Evolutionary conservation across 805 yeast species (phyloP), one percentile per base, ranked within the genome.

Genomic region (Zygotorulaspora sp.): DNA sequence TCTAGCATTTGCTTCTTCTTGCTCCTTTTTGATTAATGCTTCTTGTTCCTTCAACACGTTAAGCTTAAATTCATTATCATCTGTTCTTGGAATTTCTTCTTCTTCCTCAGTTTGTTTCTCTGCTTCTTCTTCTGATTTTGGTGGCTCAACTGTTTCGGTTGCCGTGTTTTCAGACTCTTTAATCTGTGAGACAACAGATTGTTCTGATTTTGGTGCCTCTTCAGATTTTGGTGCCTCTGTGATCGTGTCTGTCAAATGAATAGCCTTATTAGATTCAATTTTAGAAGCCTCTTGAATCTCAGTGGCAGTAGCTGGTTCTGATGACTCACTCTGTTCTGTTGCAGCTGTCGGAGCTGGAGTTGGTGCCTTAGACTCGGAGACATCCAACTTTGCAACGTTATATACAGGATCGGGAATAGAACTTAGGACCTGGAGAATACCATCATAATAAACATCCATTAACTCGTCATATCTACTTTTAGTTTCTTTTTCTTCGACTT

Each of bases 341-440:
- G 44, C 33, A 32, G 39, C 43, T 3, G 38, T 36, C 6, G 44
- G 35, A 19, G 41, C 41, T n/a, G 30, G 36, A 7, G 36, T n/a
- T 11, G 36, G 33, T 21, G 44, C 39, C 27, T 50, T 55, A 19
- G 53, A 42, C 36, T 78, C 78, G 34, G 77, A 73, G 47, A 90
- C 88, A 58, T 88, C 94, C 48, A 89, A 74, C 64, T 87, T 94
- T 49, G 96, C 92, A 50, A 87, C 96, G 60, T 90, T 94, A 68
- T 86, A 90, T 43, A 90, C 88, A 62, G 90, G 96, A 54, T 87
- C 94, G 20, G 98, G 98, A 52, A 90, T 78, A 4, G 96, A 82
- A 39, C 86, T 77, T 55, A 90, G 69, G 16, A 90, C 97, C 13
- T 90, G 87, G 49, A 83, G 70, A 47, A 90, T 75, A 12, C 95